Evolutionary conservation across 2,329 filamentous ascomycete genomes (phyloP).

Genomic region (Penicillium fuscoglaucum): DNA sequence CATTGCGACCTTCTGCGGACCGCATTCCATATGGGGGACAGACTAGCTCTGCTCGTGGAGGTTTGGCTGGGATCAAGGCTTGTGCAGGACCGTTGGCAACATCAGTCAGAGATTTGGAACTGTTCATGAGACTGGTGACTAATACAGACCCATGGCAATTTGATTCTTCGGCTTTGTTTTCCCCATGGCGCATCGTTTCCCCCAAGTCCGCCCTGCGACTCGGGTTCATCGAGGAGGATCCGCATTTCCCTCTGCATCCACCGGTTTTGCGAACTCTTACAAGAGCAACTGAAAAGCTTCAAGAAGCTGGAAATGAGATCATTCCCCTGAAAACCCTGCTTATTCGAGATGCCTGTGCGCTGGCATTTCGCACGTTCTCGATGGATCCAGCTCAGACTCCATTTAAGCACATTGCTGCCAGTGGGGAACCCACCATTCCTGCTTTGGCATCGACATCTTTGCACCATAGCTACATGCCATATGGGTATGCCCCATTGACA

Average conservation of each 20-base stretch:
- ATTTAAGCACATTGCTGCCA: constrained; percentile 34
- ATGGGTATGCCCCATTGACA: constrained; percentile 19
- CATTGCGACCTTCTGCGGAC: constrained; percentile 47
- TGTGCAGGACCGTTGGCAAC: constrained; percentile 28
- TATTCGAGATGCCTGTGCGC: constrained; percentile 8
- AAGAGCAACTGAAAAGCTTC: constrained; percentile 6
- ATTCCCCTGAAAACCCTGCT: constrained; percentile 3
- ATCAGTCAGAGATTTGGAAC: constrained; percentile 26
- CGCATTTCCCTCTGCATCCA: constrained; percentile 19
- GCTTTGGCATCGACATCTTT: constrained; percentile 20
- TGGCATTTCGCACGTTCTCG: constrained; percentile 17
- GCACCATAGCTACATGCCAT: constrained; percentile 13
- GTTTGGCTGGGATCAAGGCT: constrained; percentile 21
- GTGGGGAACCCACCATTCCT: constrained; percentile 41
- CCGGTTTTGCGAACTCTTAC: constrained; percentile 16
- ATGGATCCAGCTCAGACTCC: constrained; percentile 20
- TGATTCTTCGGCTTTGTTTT: constrained; percentile 27
- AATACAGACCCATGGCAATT: constrained; percentile 22
- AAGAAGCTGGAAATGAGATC: constrained; percentile 11
- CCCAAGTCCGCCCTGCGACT: constrained; percentile 10
- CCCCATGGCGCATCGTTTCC: constrained; percentile 27
- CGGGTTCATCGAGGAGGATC: constrained; percentile 18
- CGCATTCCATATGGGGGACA: constrained; percentile 55
- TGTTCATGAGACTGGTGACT: constrained; percentile 24
- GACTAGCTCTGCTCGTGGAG: constrained; percentile 17